phyloP scores from a whole-genome alignment of 2,329 filamentous ascomycete genomes.

The Chalaropsis ovoidea region DNA sequence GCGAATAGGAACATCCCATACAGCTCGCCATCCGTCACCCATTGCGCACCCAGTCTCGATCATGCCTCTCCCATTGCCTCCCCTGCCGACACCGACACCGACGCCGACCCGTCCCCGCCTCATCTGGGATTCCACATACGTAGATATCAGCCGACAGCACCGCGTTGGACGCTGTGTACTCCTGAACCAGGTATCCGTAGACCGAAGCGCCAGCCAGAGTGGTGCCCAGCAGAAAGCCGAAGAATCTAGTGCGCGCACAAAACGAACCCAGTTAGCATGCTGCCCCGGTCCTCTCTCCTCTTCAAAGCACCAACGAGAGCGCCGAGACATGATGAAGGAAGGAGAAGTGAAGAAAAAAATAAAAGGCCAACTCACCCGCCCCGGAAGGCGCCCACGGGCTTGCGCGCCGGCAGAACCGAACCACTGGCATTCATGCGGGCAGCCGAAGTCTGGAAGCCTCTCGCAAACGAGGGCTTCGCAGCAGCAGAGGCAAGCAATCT shows the following conservation, averaged over 20 bases:
- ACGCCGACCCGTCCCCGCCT: neutral
- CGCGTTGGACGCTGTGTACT: conserved; percentile 90
- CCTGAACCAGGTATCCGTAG: conserved; percentile 86
- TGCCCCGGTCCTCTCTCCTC: conserved; percentile 16
- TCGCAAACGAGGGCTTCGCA: conserved; percentile 29
- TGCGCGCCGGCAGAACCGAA: conserved; percentile 44
- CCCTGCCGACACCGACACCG: neutral
- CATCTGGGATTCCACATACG: conserved; percentile 10
- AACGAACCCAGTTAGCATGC: conserved; percentile 6
- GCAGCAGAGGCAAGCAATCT: conserved; percentile 29
- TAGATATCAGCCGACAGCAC: conserved; percentile 43
- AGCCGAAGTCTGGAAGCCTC: conserved; percentile 45
- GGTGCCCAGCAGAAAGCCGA: conserved; percentile 83
- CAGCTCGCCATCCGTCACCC: neutral
- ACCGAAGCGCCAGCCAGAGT: conserved; percentile 68
- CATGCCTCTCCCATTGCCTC: neutral
- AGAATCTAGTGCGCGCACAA: conserved; percentile 48
- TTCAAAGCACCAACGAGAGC: neutral
- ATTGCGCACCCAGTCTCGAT: conserved; percentile 1
- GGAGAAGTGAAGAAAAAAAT: neutral
- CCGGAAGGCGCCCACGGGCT: conserved; percentile 51
- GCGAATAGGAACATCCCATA: neutral
- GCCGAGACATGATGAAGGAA: neutral
- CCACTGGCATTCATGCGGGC: conserved; percentile 37
- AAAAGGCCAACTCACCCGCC: conserved; percentile 42